These are phyloP conservation scores for Parastagonospora avenae DNA, from an alignment of 2,329 filamentous ascomycete species.

Conservation along the genomic window DNA sequence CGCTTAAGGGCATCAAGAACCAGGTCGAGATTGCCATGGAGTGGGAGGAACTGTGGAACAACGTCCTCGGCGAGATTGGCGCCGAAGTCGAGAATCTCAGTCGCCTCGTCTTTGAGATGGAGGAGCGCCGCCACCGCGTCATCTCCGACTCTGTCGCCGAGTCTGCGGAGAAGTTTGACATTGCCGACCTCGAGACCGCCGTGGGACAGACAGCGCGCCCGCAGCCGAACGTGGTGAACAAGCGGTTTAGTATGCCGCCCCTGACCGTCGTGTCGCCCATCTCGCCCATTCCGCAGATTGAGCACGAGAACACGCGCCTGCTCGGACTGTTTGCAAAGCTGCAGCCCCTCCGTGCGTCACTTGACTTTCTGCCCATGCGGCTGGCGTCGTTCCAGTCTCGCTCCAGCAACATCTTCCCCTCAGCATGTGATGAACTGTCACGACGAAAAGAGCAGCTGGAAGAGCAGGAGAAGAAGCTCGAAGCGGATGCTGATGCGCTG, in stretches of 20 bases:
- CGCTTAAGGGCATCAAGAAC: slow-evolving; percentile 78
- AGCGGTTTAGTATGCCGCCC: slow-evolving; percentile 70
- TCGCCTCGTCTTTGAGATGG: slow-evolving; percentile 93
- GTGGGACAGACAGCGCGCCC: slow-evolving; percentile 79
- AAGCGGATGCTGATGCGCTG: slow-evolving; percentile 86
- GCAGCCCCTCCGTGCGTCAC: slow-evolving; percentile 88
- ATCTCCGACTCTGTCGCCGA: slow-evolving; percentile 64
- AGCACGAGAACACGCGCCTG: slow-evolving; percentile 84
- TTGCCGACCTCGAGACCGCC: slow-evolving; percentile 90
- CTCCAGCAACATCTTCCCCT: slow-evolving; percentile 80
- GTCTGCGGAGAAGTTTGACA: slow-evolving; percentile 70
- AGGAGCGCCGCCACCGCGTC: slow-evolving; percentile 87
- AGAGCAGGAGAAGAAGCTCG: slow-evolving; percentile 83
- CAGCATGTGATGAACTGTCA: slow-evolving; percentile 86
- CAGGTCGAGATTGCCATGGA: slow-evolving; percentile 98
- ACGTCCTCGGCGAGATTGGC: slow-evolving; percentile 89
- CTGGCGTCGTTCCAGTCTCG: slow-evolving; percentile 83
- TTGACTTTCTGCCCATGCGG: slow-evolving; percentile 96
- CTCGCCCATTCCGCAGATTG: slow-evolving; percentile 58
- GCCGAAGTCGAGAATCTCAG: slow-evolving; percentile 82
- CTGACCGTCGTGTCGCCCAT: slow-evolving; percentile 67
- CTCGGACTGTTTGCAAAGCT: slow-evolving; percentile 91
- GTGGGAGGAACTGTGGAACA: slow-evolving; percentile 97
- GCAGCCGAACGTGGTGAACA: slow-evolving; percentile 59
- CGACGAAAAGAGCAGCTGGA: slow-evolving; percentile 76